Evolutionary conservation across 768 basidiomycete genomes (phyloP).

Genomic region (Plicaturopsis crispa): DNA sequence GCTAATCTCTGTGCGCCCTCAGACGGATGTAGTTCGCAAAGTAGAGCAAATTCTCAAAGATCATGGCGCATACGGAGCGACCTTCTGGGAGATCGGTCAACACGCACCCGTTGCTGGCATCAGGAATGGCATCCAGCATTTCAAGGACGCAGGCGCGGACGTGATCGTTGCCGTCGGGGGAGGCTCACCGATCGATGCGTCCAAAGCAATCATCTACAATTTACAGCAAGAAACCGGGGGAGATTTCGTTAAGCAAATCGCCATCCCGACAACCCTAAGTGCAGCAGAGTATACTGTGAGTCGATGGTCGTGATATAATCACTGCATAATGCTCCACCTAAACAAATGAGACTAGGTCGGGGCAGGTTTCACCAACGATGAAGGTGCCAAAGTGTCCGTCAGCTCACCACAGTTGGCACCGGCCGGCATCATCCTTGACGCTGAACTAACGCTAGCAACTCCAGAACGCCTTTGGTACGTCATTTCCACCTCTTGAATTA

Average conservation of each 20-base stretch:
- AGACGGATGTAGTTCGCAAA: conserved; percentile 56
- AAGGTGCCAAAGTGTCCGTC: conserved; percentile 57
- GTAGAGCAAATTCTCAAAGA: conserved; percentile 51
- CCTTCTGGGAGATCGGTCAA: conserved; percentile 68
- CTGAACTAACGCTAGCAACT: conserved; percentile 63
- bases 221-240: conserved; percentile 50
- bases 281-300: conserved; percentile 68
- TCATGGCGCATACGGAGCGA: conserved; percentile 52
- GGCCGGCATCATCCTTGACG: conserved; percentile 70
- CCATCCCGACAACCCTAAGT: conserved; percentile 77
- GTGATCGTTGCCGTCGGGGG: conserved; percentile 71
- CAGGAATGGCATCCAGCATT: conserved; percentile 41
- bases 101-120: conserved; percentile 68
- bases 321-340: not conserved
- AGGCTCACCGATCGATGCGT: conserved; percentile 73
- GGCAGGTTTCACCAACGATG: conserved; percentile 67
- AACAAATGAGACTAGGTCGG: conserved; percentile 33
- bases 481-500: conserved; percentile 5
- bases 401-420: conserved; percentile 52
- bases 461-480: conserved; percentile 67
- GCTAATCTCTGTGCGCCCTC: not conserved
- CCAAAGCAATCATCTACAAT: conserved; percentile 65
- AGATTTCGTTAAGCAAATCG: conserved; percentile 54
- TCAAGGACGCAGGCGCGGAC: conserved; percentile 53
- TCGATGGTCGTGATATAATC: not conserved